phyloP scores from a whole-genome alignment of 768 basidiomycete species.

The Amanita phalloides region DNA sequence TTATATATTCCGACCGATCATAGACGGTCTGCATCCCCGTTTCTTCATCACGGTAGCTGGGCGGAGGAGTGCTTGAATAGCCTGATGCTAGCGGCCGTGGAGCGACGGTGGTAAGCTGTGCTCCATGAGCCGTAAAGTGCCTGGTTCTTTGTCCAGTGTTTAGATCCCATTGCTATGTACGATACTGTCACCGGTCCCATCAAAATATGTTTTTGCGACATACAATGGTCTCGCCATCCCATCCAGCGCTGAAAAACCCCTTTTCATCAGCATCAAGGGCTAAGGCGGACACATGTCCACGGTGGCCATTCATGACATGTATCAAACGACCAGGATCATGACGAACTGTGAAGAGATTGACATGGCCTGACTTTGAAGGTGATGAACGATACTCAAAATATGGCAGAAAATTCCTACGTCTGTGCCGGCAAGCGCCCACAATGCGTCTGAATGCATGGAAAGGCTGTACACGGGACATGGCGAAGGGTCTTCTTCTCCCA shows the following conservation, averaged over 20 bases:
- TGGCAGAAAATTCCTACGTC: constrained; percentile 43
- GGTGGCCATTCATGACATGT: constrained; percentile 67
- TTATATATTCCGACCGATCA: not conserved
- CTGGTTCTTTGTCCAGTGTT: constrained; percentile 78
- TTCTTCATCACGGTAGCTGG: not conserved
- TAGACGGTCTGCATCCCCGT: not conserved
- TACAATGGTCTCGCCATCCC: constrained; percentile 87
- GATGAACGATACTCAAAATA: constrained; percentile 8
- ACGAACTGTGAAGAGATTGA: constrained; percentile 88
- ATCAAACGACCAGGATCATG: constrained; percentile 80
- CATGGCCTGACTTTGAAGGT: constrained; percentile 59
- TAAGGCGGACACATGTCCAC: constrained; percentile 78
- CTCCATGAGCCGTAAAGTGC: constrained; percentile 70
- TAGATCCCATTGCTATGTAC: constrained; percentile 88
- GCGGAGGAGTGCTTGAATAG: constrained; percentile 18
- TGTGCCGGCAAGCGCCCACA: constrained; percentile 87
- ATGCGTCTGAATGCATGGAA: constrained; percentile 83
- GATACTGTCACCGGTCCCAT: not conserved
- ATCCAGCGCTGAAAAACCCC: constrained; percentile 82
- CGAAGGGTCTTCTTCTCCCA: constrained; percentile 37
- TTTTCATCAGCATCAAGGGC: constrained; percentile 75
- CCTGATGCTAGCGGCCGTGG: constrained; percentile 51
- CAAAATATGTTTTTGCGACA: constrained; percentile 20
- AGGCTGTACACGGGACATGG: constrained; percentile 82
- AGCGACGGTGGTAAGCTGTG: constrained; percentile 75